These are phyloP conservation scores for Amphicarpaea edgeworthii DNA, from an alignment of 306 rosid species.

Conservation along the genomic window DNA sequence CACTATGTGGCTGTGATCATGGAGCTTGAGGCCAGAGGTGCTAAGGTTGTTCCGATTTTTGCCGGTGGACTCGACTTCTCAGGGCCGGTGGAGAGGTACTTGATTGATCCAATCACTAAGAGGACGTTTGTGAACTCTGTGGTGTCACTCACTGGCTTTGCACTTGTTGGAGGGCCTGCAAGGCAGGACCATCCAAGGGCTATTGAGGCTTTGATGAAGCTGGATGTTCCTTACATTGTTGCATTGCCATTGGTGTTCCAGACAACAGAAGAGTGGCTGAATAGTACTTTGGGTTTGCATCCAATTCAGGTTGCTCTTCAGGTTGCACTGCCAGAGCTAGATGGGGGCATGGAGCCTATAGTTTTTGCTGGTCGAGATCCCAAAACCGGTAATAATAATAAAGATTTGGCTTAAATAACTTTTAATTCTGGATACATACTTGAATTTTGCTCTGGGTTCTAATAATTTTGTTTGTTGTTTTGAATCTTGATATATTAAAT, in stretches of 20 bases:
- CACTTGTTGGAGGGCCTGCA: constrained; percentile 12
- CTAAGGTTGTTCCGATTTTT: constrained; percentile 1
- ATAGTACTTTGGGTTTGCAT: constrained; percentile 11
- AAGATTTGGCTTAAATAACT: too few relatives aligned
- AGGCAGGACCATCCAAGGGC: constrained; percentile 27
- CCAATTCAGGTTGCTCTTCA: constrained; percentile 10
- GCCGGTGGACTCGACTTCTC: neutral
- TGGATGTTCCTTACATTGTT: constrained; percentile 10
- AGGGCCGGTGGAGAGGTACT: constrained; percentile 10
- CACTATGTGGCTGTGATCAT: constrained; percentile 25
- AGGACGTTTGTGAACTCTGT: neutral
- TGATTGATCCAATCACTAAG: constrained; percentile 24
- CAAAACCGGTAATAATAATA: neutral
- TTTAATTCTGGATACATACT: too few relatives aligned
- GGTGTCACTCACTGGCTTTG: constrained; percentile 17
- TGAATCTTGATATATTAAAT: too few relatives aligned
- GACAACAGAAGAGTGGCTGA: constrained; percentile 24
- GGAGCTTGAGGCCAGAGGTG: constrained; percentile 24
- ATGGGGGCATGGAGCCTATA: constrained; percentile 7
- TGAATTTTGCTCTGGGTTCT: too few relatives aligned
- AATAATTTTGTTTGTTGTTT: too few relatives aligned
- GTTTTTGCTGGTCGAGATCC: constrained; percentile 8
- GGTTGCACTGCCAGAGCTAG: constrained; percentile 12
- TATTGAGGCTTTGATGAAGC: neutral
- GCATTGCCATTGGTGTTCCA: constrained; percentile 14